Conservation (phyloP, 2,329 filamentous ascomycete genomes). For the Exophiala viscosa region DNA sequence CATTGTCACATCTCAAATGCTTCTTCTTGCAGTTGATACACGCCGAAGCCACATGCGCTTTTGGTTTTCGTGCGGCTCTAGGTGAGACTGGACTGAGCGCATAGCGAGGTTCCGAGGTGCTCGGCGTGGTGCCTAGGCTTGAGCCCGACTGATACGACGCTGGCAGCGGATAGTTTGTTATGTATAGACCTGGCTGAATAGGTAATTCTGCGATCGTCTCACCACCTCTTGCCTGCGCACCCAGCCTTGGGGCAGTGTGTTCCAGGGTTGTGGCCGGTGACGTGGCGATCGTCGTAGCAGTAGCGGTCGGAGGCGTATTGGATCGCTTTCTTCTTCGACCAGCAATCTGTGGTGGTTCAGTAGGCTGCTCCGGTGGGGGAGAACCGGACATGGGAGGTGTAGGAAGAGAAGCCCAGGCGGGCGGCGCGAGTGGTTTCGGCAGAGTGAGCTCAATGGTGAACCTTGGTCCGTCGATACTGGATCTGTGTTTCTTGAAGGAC, state of each 20-base stretch:
- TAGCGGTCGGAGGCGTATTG: conserved; percentile 29
- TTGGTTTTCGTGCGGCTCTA: conserved; percentile 43
- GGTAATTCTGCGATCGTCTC: conserved; percentile 14
- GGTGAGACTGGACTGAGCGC: conserved; percentile 30
- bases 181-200: conserved; percentile 14
- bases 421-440: conserved; percentile 29
- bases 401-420: conserved; percentile 38
- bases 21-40: conserved; percentile 50
- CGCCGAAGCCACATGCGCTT: conserved; percentile 47
- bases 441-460: conserved; percentile 30
- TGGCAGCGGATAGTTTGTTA: conserved; percentile 16
- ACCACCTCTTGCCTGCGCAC: conserved; percentile 16
- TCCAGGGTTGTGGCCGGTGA: conserved; percentile 16
- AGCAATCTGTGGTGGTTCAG: conserved; percentile 36
- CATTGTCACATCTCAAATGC: conserved; percentile 45
- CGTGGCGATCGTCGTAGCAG: conserved; percentile 18
- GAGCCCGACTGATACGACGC: conserved; percentile 16
- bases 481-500: conserved; percentile 30
- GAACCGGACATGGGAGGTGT: conserved; percentile 45
- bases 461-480: conserved; percentile 29
- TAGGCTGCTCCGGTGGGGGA: conserved; percentile 36
- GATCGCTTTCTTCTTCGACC: conserved; percentile 34
- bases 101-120: conserved; percentile 19
- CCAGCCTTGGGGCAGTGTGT: conserved; percentile 20
- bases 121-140: conserved; percentile 22